phyloP scores from a whole-genome alignment of 2,329 filamentous ascomycete species.

The Penicillium sp. region DNA sequence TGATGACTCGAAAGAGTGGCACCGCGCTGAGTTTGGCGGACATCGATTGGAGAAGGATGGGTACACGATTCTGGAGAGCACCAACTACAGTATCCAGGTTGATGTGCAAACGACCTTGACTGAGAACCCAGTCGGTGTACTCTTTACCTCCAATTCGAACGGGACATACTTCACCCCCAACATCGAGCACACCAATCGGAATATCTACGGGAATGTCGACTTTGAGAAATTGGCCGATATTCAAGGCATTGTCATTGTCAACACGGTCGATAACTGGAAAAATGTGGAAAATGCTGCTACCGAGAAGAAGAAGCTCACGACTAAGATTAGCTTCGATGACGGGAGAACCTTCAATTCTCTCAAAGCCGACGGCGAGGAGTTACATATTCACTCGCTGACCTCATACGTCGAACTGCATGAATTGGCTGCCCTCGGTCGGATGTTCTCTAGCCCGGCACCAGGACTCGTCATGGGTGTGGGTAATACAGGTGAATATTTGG shows the following conservation, averaged over 20 bases:
- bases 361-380: slow-evolving; percentile 66
- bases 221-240: slow-evolving; percentile 93
- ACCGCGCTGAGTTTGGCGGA: slow-evolving; percentile 85
- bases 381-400: slow-evolving; percentile 93
- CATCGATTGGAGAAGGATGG: slow-evolving; percentile 83
- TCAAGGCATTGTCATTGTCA: slow-evolving; percentile 89
- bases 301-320: slow-evolving; percentile 69
- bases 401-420: slow-evolving; percentile 49
- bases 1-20: slow-evolving; percentile 82
- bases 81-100: slow-evolving; percentile 96
- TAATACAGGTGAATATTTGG: slow-evolving; percentile 78
- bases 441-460: slow-evolving; percentile 92
- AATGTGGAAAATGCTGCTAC: slow-evolving; percentile 64
- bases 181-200: slow-evolving; percentile 88
- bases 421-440: slow-evolving; percentile 77
- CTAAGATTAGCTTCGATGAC: slow-evolving; percentile 92
- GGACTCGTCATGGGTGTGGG: slow-evolving; percentile 93
- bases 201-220: slow-evolving; percentile 75
- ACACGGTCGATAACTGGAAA: slow-evolving; percentile 84
- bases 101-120: slow-evolving; percentile 76
- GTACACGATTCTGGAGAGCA: slow-evolving; percentile 93
- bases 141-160: slow-evolving; percentile 97
- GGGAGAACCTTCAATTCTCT: slow-evolving; percentile 81
- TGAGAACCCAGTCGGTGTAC: slow-evolving; percentile 74
- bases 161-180: slow-evolving; percentile 95